Conservation (phyloP, 148 eudicot species). For the Euryodendron excelsum region DNA sequence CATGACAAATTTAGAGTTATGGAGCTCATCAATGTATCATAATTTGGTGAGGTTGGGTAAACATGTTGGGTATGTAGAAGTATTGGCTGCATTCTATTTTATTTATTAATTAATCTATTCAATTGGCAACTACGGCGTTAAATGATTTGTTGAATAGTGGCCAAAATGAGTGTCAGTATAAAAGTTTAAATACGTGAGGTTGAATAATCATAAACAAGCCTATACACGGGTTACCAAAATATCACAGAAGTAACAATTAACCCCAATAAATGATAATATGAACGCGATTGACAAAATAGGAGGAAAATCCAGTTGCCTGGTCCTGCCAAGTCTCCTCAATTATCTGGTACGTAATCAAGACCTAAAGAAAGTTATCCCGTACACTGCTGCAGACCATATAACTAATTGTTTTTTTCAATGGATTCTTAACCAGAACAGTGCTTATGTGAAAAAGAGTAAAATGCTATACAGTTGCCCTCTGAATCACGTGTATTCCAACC, state of each 20-base stretch:
- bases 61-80: not conserved
- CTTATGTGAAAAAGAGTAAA: not conserved
- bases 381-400: not conserved
- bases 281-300: not conserved
- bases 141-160: too few species aligned
- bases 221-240: too few species aligned
- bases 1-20: not conserved
- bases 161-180: too few species aligned
- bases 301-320: not conserved
- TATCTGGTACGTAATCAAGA: not conserved
- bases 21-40: not conserved
- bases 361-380: not conserved
- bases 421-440: not conserved
- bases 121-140: too few species aligned
- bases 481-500: not conserved
- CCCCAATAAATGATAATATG: too few species aligned
- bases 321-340: not conserved
- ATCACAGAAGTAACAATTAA: too few species aligned
- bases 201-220: too few species aligned
- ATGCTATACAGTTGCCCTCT: not conserved
- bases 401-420: not conserved
- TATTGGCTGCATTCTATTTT: too few species aligned
- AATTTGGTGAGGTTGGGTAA: not conserved
- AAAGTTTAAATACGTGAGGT: too few species aligned
- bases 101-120: too few species aligned